Evolutionary conservation across 2,329 filamentous ascomycete genomes (phyloP).

Genomic region (Pochonia chlamydosporia): DNA sequence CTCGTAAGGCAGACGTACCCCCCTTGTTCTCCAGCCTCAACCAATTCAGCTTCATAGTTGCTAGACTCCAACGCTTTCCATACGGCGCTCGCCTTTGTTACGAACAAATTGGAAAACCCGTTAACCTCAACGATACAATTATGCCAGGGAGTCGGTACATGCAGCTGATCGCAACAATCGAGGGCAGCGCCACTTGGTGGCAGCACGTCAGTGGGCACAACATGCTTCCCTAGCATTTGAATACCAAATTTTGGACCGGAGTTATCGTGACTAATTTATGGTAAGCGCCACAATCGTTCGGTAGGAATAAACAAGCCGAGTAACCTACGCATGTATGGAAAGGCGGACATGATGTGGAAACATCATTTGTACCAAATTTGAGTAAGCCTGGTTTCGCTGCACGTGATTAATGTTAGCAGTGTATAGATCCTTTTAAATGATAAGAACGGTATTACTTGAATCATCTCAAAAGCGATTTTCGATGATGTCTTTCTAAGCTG

Average conservation of each 20-base stretch:
- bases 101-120: constrained; percentile 12
- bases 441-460: constrained; percentile 14
- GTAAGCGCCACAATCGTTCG: too few relatives aligned
- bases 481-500: constrained; percentile 23
- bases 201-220: constrained; percentile 25
- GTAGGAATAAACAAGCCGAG: too few relatives aligned
- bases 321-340: constrained; percentile 39
- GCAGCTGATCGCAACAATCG: constrained; percentile 18
- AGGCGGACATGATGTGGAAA: constrained; percentile 39
- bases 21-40: too few relatives aligned
- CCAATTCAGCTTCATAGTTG: too few relatives aligned
- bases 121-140: constrained; percentile 31
- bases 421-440: background rate
- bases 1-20: too few relatives aligned
- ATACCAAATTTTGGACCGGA: constrained; percentile 36
- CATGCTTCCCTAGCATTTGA: constrained; percentile 27
- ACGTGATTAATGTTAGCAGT: too few relatives aligned
- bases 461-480: constrained; percentile 28
- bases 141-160: constrained; percentile 38
- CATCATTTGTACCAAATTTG: constrained; percentile 37
- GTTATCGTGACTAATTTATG: constrained; percentile 31
- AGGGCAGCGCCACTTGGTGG: constrained; percentile 16
- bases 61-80: constrained; percentile 9
- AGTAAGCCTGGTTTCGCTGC: constrained; percentile 39
- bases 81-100: constrained; percentile 16